These are phyloP conservation scores for Backusella liffmaniae DNA, from an alignment of 192 early-diverging fungal species.

Conservation along the genomic window DNA sequence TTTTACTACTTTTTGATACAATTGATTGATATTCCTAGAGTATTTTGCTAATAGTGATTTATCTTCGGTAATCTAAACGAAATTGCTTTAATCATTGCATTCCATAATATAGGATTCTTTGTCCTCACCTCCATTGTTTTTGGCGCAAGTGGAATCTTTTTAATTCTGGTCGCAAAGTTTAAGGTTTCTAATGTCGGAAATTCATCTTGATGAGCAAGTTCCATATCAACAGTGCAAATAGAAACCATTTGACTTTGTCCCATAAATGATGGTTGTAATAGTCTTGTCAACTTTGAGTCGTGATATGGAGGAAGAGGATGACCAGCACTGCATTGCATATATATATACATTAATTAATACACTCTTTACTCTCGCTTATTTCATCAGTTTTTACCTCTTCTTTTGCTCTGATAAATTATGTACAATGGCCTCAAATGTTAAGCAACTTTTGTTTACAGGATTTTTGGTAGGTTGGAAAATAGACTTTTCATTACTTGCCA, in stretches of 20 bases:
- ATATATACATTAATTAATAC: not conserved
- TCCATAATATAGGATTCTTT: not conserved
- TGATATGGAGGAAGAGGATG: conserved; percentile 15
- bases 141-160: not conserved
- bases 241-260: not conserved
- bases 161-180: conserved; percentile 3
- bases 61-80: conserved; percentile 1
- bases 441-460: conserved; percentile 13
- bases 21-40: not conserved
- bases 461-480: conserved; percentile 3
- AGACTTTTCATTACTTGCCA: conserved; percentile 15
- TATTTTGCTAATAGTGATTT: conserved; percentile 3
- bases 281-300: conserved; percentile 9
- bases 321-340: not conserved
- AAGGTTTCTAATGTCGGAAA: conserved; percentile 13
- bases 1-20: not conserved
- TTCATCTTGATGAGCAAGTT: conserved; percentile 1
- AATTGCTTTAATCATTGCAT: not conserved
- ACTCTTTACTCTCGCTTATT: not conserved
- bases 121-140: not conserved
- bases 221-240: conserved; percentile 15
- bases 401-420: conserved; percentile 14
- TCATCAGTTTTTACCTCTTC: not conserved
- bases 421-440: conserved; percentile 11
- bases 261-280: conserved; percentile 11